phyloP scores from a whole-genome alignment of 208 protist species.

The Wallacemonas collosoma region DNA sequence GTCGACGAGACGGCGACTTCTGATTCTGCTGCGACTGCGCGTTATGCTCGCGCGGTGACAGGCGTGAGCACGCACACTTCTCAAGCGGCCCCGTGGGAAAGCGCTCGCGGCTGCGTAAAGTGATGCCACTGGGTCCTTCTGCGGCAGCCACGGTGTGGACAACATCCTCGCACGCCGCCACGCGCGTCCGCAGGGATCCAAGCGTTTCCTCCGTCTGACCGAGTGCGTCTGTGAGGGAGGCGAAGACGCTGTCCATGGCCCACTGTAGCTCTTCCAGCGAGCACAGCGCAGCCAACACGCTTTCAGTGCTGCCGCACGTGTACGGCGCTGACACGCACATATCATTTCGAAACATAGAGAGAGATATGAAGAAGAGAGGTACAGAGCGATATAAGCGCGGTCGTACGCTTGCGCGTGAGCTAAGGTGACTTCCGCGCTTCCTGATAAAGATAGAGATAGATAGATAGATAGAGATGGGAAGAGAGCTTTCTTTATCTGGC shows the following conservation, averaged over 20 bases:
- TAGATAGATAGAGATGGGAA: no score
- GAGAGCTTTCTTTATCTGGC: no score
- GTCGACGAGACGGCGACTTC: no score
- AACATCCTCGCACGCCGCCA: slow-evolving; percentile 17
- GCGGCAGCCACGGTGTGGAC: slow-evolving; percentile 13
- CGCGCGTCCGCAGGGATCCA: slow-evolving; percentile 14
- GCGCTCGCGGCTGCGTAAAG: neutral
- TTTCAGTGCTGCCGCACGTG: slow-evolving; percentile 20
- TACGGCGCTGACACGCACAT: slow-evolving; percentile 30
- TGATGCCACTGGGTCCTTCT: neutral
- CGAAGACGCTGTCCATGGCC: slow-evolving; percentile 24
- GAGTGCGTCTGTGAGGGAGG: slow-evolving; percentile 18
- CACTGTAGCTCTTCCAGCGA: slow-evolving; percentile 20
- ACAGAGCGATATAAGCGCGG: no score
- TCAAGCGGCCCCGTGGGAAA: slow-evolving; percentile 13
- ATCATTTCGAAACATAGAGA: no score
- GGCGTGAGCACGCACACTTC: neutral
- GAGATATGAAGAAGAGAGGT: no score
- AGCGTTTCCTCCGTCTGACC: slow-evolving; percentile 9
- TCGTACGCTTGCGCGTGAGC: no score
- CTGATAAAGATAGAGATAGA: no score
- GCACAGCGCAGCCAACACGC: slow-evolving; percentile 25
- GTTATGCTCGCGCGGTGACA: no score
- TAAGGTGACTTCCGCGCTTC: no score
- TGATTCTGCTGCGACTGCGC: no score